phyloP scores from a whole-genome alignment of 23 red algal species.

The Gracilaria vermiculophylla region DNA sequence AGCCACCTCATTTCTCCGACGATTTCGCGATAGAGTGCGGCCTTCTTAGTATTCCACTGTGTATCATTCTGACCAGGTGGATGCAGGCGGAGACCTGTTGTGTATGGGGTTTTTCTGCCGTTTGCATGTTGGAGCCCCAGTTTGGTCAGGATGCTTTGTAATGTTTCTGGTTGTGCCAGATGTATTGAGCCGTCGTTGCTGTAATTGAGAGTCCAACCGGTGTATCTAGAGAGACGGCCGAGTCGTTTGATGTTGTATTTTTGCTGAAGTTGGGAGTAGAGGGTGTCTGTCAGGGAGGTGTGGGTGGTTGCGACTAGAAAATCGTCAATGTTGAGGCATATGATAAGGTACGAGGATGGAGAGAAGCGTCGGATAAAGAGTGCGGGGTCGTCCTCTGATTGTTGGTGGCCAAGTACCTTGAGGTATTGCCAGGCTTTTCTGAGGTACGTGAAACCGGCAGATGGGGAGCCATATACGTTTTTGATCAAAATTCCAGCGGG shows the following conservation, averaged over 20 bases:
- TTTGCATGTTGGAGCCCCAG: neutral
- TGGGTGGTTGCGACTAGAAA: no score
- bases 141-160: neutral
- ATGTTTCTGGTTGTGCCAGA: neutral
- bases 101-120: neutral
- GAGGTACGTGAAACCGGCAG: neutral
- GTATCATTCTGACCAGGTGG: neutral
- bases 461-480: neutral
- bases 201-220: neutral
- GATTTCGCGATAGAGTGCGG: neutral
- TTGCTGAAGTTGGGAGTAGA: no score
- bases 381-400: no score
- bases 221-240: neutral
- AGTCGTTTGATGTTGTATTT: conserved; percentile 2
- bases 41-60: neutral
- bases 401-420: no score
- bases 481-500: neutral
- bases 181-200: neutral
- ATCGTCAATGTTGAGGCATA: no score
- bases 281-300: no score
- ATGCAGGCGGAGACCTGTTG: neutral
- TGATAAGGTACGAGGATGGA: no score
- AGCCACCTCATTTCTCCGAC: neutral
- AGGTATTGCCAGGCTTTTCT: neutral
- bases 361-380: no score